phyloP scores from a whole-genome alignment of 306 rosid species.

The Acacia crassicarpa region DNA sequence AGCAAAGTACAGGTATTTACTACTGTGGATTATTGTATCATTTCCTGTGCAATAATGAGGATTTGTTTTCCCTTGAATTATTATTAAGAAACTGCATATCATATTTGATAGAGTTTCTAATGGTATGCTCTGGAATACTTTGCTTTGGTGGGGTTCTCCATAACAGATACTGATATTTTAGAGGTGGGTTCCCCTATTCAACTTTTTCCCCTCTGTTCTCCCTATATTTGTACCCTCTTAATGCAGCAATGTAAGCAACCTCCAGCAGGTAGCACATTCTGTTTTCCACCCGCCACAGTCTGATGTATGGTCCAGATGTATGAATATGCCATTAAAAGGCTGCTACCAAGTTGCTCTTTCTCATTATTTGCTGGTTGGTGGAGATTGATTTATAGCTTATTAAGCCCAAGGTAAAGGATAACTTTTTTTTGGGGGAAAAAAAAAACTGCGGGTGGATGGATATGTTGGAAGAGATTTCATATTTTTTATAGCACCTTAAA shows the following conservation, averaged over 20 bases:
- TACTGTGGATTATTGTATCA: slow-evolving; percentile 58
- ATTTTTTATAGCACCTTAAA: background rate
- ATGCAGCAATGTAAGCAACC: slow-evolving; percentile 20
- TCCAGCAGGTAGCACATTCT: slow-evolving; percentile 25
- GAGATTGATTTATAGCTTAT: slow-evolving; percentile 17
- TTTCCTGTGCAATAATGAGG: slow-evolving; percentile 61
- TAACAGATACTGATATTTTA: slow-evolving; percentile 1
- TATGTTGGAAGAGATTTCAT: background rate
- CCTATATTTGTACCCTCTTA: slow-evolving; percentile 27
- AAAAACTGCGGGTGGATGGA: background rate
- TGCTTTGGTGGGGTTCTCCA: slow-evolving; percentile 21
- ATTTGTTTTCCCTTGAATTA: slow-evolving; percentile 13
- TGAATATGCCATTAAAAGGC: slow-evolving; percentile 33
- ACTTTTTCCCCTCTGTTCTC: slow-evolving; percentile 27
- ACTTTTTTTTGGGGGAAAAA: background rate
- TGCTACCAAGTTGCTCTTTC: background rate
- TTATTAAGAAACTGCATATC: slow-evolving; percentile 27
- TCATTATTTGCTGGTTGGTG: slow-evolving; percentile 24
- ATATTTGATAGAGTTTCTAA: slow-evolving; percentile 21
- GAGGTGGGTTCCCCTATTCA: slow-evolving; percentile 34
- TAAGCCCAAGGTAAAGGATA: background rate
- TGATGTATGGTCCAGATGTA: slow-evolving; percentile 31
- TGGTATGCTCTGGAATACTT: slow-evolving; percentile 24
- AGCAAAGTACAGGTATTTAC: slow-evolving; percentile 52
- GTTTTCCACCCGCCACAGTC: slow-evolving; percentile 36